Conservation (phyloP, 1,284 basidiomycete genomes). For the Singerocomus rubriflavus region DNA sequence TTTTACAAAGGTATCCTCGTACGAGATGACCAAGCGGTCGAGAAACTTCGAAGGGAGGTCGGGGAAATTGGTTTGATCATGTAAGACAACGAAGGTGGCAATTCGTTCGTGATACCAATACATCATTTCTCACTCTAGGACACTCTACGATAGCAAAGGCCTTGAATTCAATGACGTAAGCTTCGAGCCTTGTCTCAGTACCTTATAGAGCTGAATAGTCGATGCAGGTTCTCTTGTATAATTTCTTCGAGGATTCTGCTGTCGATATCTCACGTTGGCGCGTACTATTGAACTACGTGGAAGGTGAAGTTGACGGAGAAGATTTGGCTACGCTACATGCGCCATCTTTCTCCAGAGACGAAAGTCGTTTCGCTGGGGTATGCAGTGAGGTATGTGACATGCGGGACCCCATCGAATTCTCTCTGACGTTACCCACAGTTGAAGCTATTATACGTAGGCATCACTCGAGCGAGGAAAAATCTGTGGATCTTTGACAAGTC, state of each 20-base stretch:
- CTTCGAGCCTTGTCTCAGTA: background rate
- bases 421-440: constrained; percentile 39
- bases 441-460: constrained; percentile 67
- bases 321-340: constrained; percentile 25
- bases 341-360: constrained; percentile 48
- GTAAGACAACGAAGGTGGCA: constrained; percentile 35
- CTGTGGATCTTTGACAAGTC: constrained; percentile 67
- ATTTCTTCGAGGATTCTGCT: constrained; percentile 67
- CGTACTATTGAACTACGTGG: constrained; percentile 48
- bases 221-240: constrained; percentile 61
- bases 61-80: constrained; percentile 62
- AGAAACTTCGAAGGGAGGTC: constrained; percentile 49
- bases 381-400: constrained; percentile 50
- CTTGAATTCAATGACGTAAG: constrained; percentile 69
- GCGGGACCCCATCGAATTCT: background rate
- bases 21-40: constrained; percentile 51
- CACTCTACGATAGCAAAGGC: constrained; percentile 72
- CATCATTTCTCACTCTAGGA: constrained; percentile 39
- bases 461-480: constrained; percentile 65
- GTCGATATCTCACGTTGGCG: constrained; percentile 55
- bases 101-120: background rate
- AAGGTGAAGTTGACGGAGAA: constrained; percentile 17
- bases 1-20: constrained; percentile 61
- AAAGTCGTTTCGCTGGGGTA: constrained; percentile 51
- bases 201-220: background rate